Conservation (phyloP, 208 protist species). For the Acanthamoeba sp. region DNA sequence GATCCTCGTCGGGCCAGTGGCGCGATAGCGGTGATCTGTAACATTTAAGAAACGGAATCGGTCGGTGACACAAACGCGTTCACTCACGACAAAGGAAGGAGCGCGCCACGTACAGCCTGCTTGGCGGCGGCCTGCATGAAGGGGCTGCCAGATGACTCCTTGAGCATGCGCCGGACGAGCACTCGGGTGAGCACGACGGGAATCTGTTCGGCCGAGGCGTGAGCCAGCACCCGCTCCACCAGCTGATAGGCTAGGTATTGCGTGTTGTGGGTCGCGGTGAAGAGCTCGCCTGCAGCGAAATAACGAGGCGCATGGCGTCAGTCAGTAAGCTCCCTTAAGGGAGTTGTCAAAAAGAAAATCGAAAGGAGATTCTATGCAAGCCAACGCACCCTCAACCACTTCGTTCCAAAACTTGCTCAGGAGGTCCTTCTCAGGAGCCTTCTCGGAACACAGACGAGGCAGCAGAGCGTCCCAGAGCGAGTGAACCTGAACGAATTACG, state of each 20-base stretch:
- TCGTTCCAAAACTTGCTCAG: constrained; percentile 13
- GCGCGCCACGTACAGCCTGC: neutral
- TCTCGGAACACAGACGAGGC: neutral
- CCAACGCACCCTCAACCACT: constrained; percentile 29
- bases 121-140: constrained; percentile 47
- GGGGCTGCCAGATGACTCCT: constrained; percentile 1
- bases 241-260: constrained; percentile 48
- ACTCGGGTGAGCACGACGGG: neutral
- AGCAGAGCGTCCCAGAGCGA: constrained; percentile 56
- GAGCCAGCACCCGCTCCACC: constrained; percentile 3
- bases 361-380: too few species aligned
- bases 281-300: neutral
- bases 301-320: neutral
- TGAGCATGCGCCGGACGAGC: constrained; percentile 11
- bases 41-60: neutral
- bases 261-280: constrained; percentile 42
- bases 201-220: constrained; percentile 6
- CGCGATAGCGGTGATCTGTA: constrained; percentile 6
- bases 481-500: neutral
- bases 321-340: neutral
- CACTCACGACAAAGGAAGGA: neutral
- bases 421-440: neutral
- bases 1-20: neutral
- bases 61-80: neutral
- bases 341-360: too few species aligned